Base-by-base conservation (phyloP, 2,329 filamentous ascomycete species). In the Raffaelea arxii region DNA sequence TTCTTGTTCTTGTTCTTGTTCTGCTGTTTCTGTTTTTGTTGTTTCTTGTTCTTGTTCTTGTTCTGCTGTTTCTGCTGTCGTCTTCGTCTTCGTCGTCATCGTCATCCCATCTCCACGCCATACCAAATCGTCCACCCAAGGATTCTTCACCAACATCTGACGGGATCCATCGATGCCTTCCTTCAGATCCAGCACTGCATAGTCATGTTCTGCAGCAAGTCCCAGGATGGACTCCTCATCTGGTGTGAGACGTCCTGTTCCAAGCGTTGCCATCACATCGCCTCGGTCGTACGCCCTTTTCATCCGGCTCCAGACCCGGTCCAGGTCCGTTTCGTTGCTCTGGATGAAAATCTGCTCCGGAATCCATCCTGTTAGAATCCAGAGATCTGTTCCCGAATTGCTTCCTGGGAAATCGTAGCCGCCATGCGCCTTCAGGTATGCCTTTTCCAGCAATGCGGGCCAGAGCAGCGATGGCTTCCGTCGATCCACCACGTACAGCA, bases 391-490 rank as follows among this genome's bases (percentile, higher is more conserved):
- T 11, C 88, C 90, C 1, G 91, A 97, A 62, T 97, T 97, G 58
- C 92, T 97, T 7, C 92, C 92, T 0, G 92, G 91, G 54, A 98
- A 98, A 59, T 98, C 90, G 61, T 98, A 98, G 27, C 92, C 92
- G 24, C 92, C 92, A 47, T 91, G 79, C 11, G 97, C 80, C 67
- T 97, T 98, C 2, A 98, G 70, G 56, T 98, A 98, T 0, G 92
- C 92, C 60, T 98, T 98, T 61, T 98, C 92, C 16, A 97, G 69
- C 4, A 98, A 71, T 2, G 91, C 89, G 6, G 92, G 92, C 89
- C 91, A 97, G 14, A 97, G 66, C 14, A 94, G 70, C n/a, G 68
- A 72, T 4, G 86, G 84, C 53, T 95, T 89, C 37, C 82, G 82
- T 30, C 88, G 78, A 57, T 97, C 91, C 40, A 94, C 77, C 10